Base-by-base conservation (phyloP, 1,284 basidiomycete species). In the Ustilago sp. region DNA sequence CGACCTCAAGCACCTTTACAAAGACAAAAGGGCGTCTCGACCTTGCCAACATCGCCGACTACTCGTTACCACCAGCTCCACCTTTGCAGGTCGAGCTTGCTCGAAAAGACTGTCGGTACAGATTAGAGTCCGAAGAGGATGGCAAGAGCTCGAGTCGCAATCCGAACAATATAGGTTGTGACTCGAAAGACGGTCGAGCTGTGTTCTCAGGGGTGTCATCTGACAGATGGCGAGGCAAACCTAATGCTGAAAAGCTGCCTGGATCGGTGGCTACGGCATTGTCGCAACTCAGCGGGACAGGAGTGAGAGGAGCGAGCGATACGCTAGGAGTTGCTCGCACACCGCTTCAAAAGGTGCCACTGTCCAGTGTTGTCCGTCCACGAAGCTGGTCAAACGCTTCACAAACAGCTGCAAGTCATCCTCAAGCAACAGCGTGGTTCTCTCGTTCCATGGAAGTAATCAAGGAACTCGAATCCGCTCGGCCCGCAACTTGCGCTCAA, bases 61-160 rank as follows among this genome's bases (percentile, higher is more conserved):
- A 63, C 13, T 35, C 63, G 2, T 8, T 74, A 19, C 72, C 67
- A 11, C 72, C 69, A 43, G 72, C 72, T 28, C 59, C 54, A 4
- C 72, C 72, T 15, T 31, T 74, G 48, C 72, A 74, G 50, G 64
- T 65, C 19, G 41, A 64, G 28, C 70, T 56, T 65, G 70, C 41
- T 64, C 64, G 60, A 23, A 50, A 48, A 2, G 64, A 67, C 17
- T 57, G 52, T 11, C 45, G 43, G 2, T 67, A 68, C 38, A 65
- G 68, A 31, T 48, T 54, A 8, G 70, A 73, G 19, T 15, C 23
- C 0, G 70, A 68, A 4, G 54, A 54, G 15, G 65, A 73, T 61
- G 61, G 64, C 35, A 65, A n/a, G 12, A n/a, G 12, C 56, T 15
- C 19, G 19, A 11, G 43, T 15, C 23, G n/a, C 35, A 64, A 52